These are phyloP conservation scores for Kodamaea suecica DNA, from an alignment of 1,139 yeast species.

Conservation along the genomic window DNA sequence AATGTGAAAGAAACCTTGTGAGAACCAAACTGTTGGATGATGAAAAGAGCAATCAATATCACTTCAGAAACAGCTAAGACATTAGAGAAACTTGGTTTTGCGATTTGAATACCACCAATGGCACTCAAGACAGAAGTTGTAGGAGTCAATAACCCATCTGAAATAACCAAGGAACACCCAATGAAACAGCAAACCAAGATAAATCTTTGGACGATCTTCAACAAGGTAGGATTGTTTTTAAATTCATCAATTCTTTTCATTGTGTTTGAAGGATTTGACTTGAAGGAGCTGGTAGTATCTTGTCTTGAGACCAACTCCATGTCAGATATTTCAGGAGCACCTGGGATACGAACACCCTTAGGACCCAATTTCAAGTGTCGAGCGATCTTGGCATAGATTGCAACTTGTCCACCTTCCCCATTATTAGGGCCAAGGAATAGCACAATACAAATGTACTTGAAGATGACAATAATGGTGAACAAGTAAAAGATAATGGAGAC, in stretches of 20 bases:
- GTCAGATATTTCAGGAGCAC: slow-evolving; percentile 31
- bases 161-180: slow-evolving; percentile 54
- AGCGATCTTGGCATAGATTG: slow-evolving; percentile 56
- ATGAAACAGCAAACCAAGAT: slow-evolving; percentile 44
- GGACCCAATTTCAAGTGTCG: slow-evolving; percentile 47
- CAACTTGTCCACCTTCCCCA: slow-evolving; percentile 63
- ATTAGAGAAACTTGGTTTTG: slow-evolving; percentile 38
- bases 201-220: slow-evolving; percentile 28
- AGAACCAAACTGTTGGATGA: slow-evolving; percentile 48
- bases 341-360: slow-evolving; percentile 43
- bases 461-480: slow-evolving; percentile 50
- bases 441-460: slow-evolving; percentile 51
- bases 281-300: slow-evolving; percentile 33
- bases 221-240: slow-evolving; percentile 23
- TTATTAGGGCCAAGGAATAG: slow-evolving; percentile 50
- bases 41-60: slow-evolving; percentile 42
- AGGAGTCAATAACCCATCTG: slow-evolving; percentile 62
- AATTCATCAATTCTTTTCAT: slow-evolving; percentile 16
- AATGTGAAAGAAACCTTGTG: slow-evolving; percentile 39
- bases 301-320: slow-evolving; percentile 40
- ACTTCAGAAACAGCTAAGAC: slow-evolving; percentile 51
- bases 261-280: slow-evolving; percentile 11
- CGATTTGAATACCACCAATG: slow-evolving; percentile 46
- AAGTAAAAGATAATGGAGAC: slow-evolving; percentile 53
- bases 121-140: slow-evolving; percentile 60